Evolutionary conservation across 176 grass and related monocot species (phyloP).

Genomic region (Oryza brachyantha): DNA sequence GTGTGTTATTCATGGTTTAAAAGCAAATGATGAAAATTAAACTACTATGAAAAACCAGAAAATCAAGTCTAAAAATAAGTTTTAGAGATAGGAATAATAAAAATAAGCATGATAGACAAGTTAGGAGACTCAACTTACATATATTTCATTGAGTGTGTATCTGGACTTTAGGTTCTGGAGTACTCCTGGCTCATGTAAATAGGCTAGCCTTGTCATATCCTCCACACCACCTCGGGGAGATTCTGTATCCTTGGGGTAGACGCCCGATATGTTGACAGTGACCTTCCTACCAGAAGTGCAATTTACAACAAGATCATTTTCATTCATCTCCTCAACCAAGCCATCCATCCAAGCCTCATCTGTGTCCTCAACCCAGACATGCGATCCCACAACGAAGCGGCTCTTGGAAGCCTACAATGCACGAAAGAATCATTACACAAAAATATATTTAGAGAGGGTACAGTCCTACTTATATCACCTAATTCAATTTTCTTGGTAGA

Average conservation of each 20-base stretch:
- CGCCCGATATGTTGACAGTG: conserved; percentile 34
- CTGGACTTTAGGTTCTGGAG: conserved; percentile 85
- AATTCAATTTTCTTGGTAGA: not conserved
- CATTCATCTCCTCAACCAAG: conserved; percentile 58
- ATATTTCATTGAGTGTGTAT: conserved; percentile 81
- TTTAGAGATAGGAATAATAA: too few species aligned
- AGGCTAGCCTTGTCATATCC: conserved; percentile 92
- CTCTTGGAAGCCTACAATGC: conserved; percentile 53
- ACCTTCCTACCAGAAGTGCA: conserved; percentile 77
- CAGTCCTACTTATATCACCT: not conserved
- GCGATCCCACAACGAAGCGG: conserved; percentile 72
- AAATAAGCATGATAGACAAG: not conserved
- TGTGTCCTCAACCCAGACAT: conserved; percentile 81
- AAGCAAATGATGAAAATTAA: too few species aligned
- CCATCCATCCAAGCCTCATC: conserved; percentile 95
- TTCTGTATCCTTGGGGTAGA: conserved; percentile 85
- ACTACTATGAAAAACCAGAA: too few species aligned
- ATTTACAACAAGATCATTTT: conserved; percentile 56
- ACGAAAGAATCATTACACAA: not conserved
- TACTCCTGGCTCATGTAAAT: conserved; percentile 87
- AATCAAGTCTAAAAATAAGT: too few species aligned
- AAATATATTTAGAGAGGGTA: too few species aligned
- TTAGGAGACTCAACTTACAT: conserved; percentile 57
- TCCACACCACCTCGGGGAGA: conserved; percentile 75
- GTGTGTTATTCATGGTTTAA: too few species aligned